phyloP scores from a whole-genome alignment of 768 basidiomycete genomes.

The Leucocoprinus leucothites region DNA sequence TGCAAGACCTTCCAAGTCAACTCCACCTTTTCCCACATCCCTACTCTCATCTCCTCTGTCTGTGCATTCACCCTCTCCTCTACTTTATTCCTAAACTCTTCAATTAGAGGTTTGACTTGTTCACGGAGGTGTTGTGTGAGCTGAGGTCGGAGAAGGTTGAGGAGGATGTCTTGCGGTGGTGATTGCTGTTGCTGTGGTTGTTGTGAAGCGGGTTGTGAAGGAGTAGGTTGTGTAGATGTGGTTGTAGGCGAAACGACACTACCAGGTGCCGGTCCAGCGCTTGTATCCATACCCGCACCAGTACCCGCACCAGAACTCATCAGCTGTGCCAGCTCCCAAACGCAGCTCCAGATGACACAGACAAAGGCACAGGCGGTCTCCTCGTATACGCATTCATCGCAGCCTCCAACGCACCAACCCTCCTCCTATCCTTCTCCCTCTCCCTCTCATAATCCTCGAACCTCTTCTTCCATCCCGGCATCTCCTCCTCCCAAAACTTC shows the following conservation, averaged over 20 bases:
- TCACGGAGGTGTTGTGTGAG: slow-evolving; percentile 15
- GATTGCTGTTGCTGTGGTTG: not conserved
- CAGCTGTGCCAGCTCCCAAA: not conserved
- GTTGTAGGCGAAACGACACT: too few species aligned
- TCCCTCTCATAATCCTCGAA: slow-evolving; percentile 10
- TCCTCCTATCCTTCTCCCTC: slow-evolving; percentile 14
- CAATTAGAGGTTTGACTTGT: slow-evolving; percentile 16
- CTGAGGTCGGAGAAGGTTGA: slow-evolving; percentile 17
- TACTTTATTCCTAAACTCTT: slow-evolving; percentile 15
- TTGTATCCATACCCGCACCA: too few species aligned
- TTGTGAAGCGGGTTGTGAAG: too few species aligned
- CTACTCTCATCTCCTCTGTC: slow-evolving; percentile 17
- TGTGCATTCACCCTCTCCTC: slow-evolving; percentile 18
- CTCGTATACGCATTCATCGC: slow-evolving; percentile 22
- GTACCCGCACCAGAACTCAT: too few species aligned
- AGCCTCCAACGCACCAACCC: slow-evolving; percentile 16
- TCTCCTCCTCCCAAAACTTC: slow-evolving; percentile 1
- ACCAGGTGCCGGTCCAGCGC: too few species aligned
- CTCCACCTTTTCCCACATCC: slow-evolving; percentile 18
- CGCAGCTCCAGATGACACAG: not conserved
- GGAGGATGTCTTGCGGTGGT: slow-evolving; percentile 13
- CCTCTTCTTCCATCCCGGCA: slow-evolving; percentile 11
- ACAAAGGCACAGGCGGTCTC: slow-evolving; percentile 3
- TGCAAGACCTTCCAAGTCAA: slow-evolving; percentile 16
- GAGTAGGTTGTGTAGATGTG: too few species aligned